Conservation (phyloP, 306 rosid genomes). For the Herpetospermum pedunculosum region DNA sequence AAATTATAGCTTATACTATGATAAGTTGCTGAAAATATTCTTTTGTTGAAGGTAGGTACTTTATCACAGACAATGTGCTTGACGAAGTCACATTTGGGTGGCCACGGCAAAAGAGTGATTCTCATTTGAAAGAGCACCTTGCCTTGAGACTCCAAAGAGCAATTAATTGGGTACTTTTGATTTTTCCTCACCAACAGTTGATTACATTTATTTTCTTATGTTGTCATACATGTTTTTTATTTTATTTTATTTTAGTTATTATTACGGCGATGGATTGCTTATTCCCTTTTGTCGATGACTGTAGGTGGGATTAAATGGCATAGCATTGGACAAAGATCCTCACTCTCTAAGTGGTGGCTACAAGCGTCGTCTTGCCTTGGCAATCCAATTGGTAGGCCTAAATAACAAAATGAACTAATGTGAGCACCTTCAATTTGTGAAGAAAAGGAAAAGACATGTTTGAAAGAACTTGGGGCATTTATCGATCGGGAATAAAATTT, state of each 20-base stretch:
- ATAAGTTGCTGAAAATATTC: not conserved
- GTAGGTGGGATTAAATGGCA: conserved; percentile 81
- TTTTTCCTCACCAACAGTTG: conserved; percentile 2
- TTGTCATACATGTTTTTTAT: not conserved
- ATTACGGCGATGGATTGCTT: conserved; percentile 8
- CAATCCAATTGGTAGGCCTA: conserved; percentile 62
- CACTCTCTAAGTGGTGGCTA: conserved; percentile 93
- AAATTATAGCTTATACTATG: not conserved
- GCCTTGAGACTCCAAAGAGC: conserved; percentile 77
- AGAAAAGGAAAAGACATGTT: not conserved
- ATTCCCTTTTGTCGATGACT: not conserved
- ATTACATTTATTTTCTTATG: not conserved
- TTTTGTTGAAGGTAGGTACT: conserved; percentile 42
- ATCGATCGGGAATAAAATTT: not conserved
- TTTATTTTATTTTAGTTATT: not conserved
- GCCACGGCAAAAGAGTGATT: conserved; percentile 68
- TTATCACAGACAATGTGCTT: conserved; percentile 74
- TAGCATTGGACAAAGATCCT: conserved; percentile 82
- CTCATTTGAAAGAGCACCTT: conserved; percentile 59
- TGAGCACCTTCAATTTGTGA: not conserved
- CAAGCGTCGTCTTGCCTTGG: conserved; percentile 93
- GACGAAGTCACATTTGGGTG: conserved; percentile 97
- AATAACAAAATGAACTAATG: conserved; percentile 6
- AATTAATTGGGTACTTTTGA: conserved; percentile 65
- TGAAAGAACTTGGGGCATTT: not conserved